Evolutionary conservation across 2,329 filamentous ascomycete genomes (phyloP).

Genomic region (Arthrobotrys megalospora): DNA sequence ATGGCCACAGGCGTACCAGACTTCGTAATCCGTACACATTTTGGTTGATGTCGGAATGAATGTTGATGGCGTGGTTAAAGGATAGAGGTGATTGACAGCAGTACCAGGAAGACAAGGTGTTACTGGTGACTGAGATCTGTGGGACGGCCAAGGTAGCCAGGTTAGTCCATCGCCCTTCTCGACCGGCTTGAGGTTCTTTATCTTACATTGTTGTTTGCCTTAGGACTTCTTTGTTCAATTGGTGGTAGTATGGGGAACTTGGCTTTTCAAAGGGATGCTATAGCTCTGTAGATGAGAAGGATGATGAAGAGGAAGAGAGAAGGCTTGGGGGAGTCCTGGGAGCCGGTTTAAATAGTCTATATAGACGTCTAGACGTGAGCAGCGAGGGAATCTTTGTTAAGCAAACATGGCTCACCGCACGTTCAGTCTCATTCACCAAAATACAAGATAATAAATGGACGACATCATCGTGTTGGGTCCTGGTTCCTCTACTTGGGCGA

Average conservation of each 20-base stretch:
- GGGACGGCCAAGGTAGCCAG: background rate
- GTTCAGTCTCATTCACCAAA: background rate
- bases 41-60: background rate
- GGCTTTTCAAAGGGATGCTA: background rate
- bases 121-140: background rate
- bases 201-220: conserved; percentile 1
- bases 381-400: background rate
- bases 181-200: background rate
- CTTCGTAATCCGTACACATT: conserved; percentile 55
- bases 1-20: conserved; percentile 53
- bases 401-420: background rate
- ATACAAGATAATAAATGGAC: background rate
- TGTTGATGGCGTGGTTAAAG: background rate
- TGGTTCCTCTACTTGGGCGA: too few relatives aligned
- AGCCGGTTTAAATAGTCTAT: background rate
- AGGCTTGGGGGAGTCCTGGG: background rate
- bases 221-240: conserved; percentile 11
- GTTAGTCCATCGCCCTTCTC: background rate
- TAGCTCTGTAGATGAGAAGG: background rate
- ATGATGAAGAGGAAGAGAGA: background rate
- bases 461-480: too few relatives aligned
- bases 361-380: background rate
- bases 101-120: background rate
- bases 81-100: background rate
- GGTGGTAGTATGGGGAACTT: too few relatives aligned